Conservation (phyloP, 305 asterid genomes). For the Euphrasia arctica region DNA sequence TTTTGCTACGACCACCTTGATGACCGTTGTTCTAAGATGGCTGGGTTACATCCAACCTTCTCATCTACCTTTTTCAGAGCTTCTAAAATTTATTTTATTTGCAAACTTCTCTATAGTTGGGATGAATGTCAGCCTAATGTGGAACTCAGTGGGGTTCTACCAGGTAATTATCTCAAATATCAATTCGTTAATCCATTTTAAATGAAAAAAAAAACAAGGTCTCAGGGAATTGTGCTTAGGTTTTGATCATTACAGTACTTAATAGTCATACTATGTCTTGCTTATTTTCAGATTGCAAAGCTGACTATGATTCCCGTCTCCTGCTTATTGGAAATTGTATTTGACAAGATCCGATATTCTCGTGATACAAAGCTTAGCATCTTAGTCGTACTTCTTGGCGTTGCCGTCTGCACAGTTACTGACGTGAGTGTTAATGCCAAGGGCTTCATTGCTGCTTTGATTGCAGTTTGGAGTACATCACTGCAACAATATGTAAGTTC, state of each 20-base stretch:
- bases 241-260: slow-evolving; percentile 16
- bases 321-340: slow-evolving; percentile 53
- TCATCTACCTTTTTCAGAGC: slow-evolving; percentile 50
- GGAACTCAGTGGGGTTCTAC: slow-evolving; percentile 64
- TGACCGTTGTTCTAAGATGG: slow-evolving; percentile 58
- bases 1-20: slow-evolving; percentile 58
- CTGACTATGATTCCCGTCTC: slow-evolving; percentile 58
- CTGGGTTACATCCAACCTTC: slow-evolving; percentile 58
- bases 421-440: slow-evolving; percentile 59
- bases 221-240: background rate
- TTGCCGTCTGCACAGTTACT: slow-evolving; percentile 23
- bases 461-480: slow-evolving; percentile 63
- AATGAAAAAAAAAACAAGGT: background rate
- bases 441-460: slow-evolving; percentile 55
- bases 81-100: slow-evolving; percentile 50
- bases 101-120: slow-evolving; percentile 52
- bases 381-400: slow-evolving; percentile 53
- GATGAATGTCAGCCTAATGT: slow-evolving; percentile 31
- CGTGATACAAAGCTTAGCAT: slow-evolving; percentile 59
- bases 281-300: slow-evolving; percentile 48
- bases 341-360: slow-evolving; percentile 53
- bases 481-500: slow-evolving; percentile 60
- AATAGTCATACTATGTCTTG: slow-evolving; percentile 29
- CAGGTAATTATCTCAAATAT: slow-evolving; percentile 35
- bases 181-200: background rate